Conservation (phyloP, 2,329 filamentous ascomycete species). For the Neofusicoccum umdonicola region DNA sequence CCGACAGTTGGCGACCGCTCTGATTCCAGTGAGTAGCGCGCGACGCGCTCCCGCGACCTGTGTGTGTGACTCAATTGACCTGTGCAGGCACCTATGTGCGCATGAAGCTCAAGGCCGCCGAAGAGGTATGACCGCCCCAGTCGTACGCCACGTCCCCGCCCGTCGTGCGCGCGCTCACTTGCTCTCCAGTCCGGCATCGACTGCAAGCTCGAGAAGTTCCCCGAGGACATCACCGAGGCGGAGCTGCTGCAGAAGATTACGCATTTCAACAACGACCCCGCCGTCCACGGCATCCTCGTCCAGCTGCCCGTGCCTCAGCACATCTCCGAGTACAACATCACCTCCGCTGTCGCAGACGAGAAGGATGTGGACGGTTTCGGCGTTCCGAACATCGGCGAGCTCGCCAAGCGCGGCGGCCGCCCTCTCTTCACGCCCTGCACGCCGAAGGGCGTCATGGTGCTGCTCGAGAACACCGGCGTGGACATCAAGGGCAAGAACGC, state of each 20-base stretch:
- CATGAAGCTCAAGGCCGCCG: conserved; percentile 97
- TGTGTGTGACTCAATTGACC: conserved; percentile 28
- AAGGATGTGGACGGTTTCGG: conserved; percentile 99
- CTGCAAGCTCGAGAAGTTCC: conserved; percentile 81
- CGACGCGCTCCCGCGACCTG: not conserved
- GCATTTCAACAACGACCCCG: conserved; percentile 79
- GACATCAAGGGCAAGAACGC: conserved; percentile 86
- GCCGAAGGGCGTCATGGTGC: conserved; percentile 93
- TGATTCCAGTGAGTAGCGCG: conserved; percentile 71
- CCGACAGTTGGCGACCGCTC: conserved; percentile 79
- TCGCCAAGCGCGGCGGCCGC: conserved; percentile 89
- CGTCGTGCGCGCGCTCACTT: conserved; percentile 3
- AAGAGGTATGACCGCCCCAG: conserved; percentile 61
- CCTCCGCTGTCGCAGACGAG: conserved; percentile 83
- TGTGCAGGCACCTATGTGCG: conserved; percentile 86
- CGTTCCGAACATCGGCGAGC: conserved; percentile 88
- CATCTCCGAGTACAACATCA: conserved; percentile 86
- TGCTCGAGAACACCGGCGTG: conserved; percentile 80
- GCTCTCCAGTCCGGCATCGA: conserved; percentile 74
- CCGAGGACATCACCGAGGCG: conserved; percentile 75
- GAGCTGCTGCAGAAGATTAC: conserved; percentile 83
- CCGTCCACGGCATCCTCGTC: conserved; percentile 88
- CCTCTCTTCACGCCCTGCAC: conserved; percentile 94
- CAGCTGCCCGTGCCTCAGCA: conserved; percentile 87
- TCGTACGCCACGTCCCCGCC: not conserved